Evolutionary conservation across 139 green algal species (phyloP), one percentile per base, ranked within the genome.

Genomic region (Volvox reticuliferus): DNA sequence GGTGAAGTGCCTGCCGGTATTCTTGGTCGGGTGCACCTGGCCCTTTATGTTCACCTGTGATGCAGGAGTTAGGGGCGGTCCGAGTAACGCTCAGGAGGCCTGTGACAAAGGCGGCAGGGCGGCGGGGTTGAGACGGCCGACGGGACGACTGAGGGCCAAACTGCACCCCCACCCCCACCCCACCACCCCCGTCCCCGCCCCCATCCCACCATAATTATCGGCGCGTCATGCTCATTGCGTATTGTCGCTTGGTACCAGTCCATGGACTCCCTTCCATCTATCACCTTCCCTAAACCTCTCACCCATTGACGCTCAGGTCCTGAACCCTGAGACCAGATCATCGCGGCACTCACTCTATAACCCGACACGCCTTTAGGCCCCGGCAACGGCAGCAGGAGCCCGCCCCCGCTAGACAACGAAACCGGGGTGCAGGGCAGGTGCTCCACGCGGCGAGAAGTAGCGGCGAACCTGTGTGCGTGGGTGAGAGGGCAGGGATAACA

Each of bases 351-450:
- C 68, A 89, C 85, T 68, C 55, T 32, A 68, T 62, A 89, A 3
- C 85, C 86, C 30, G 73, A 32, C 86, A 85, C 73, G 22, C 86
- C 86, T 76, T 90, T 90, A 30, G 86, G 86, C 19, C 86, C 86
- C 86, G 86, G 86, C 55, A 90, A 50, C 30, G 73, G 73, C 86
- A 90, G 50, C 75, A 90, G 50, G 50, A 90, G 86, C 2, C 86
- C 86, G 20, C 32, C 75, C 26, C 86, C 86, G 55, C 75, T 67
- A 32, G 86, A 84, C 73, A 90, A 33, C 2, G 61, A 37, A 19
- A 90, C 75, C 2, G 86, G 86, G 32, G 86, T 77, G 73, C 86
- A 90, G 55, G 86, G 86, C 73, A 90, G 75, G 86, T 90, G 86
- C 50, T 90, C 86, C 86, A 90, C 86, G 6, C 86, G 86, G n/a